These are phyloP conservation scores for Ogataea pilisensis DNA, from an alignment of 805 yeast species.

Conservation along the genomic window DNA sequence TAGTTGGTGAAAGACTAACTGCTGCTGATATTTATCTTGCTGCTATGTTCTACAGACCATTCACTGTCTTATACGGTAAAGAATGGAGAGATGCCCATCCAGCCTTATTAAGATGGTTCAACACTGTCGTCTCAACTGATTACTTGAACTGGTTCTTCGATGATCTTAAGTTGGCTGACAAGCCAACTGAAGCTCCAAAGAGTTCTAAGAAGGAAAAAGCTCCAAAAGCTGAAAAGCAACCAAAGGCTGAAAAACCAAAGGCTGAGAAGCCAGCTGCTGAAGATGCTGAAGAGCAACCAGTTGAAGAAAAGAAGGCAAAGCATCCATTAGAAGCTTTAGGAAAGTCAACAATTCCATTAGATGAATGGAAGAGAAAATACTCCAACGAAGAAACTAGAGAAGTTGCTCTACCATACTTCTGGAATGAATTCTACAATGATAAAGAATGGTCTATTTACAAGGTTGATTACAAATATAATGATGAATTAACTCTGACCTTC, in stretches of 20 bases:
- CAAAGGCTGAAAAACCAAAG: slow-evolving; percentile 21
- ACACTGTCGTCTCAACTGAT: slow-evolving; percentile 40
- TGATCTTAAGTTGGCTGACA: slow-evolving; percentile 55
- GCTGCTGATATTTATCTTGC: slow-evolving; percentile 44
- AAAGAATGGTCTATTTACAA: slow-evolving; percentile 93
- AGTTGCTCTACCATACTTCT: slow-evolving; percentile 95
- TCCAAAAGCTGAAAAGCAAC: slow-evolving; percentile 37
- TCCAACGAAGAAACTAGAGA: slow-evolving; percentile 97
- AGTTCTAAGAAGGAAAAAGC: slow-evolving; percentile 71
- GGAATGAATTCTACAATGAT: slow-evolving; percentile 85
- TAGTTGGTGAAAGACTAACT: slow-evolving; percentile 45
- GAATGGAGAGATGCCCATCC: slow-evolving; percentile 50
- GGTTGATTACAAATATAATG: slow-evolving; percentile 96
- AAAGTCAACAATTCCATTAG: slow-evolving; percentile 61
- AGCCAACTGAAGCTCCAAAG: slow-evolving; percentile 63
- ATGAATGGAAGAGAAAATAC: slow-evolving; percentile 95
- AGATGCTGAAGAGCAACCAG: slow-evolving; percentile 34
- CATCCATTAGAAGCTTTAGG: slow-evolving; percentile 90
- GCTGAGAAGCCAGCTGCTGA: slow-evolving; percentile 27
- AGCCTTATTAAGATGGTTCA: slow-evolving; percentile 50
- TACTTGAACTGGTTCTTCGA: slow-evolving; percentile 46
- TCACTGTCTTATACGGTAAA: slow-evolving; percentile 42
- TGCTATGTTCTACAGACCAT: slow-evolving; percentile 42
- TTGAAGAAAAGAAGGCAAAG: slow-evolving; percentile 70
- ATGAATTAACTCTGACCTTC: slow-evolving; percentile 92